Evolutionary conservation across 2,329 filamentous ascomycete genomes (phyloP), one percentile per base, ranked within the genome.

Genomic region (Chrysosporium keratinophilum): DNA sequence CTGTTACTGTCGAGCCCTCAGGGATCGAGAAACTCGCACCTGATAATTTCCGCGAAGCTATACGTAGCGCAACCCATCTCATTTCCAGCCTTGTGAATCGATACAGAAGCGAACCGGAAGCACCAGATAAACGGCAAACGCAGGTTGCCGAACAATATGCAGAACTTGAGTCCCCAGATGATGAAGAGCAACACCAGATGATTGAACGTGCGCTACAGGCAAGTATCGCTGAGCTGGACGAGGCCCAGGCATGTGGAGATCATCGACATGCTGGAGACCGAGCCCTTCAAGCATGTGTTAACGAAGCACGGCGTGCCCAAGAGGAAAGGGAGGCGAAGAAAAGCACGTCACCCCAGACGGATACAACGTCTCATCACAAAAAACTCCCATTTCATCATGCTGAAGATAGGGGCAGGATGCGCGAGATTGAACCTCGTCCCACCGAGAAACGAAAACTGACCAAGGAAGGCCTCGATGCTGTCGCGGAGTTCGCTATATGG

Each of bases 401-500:
- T 15, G 65, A 65, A 7, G 56, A 67, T n/a, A 62, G 64, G 50
- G 58, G 61, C 33, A 43, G 31, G 11, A 15, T n/a, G 12, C 40
- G 9, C 1, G 20, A 43, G 2, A 39, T 11, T 14, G 35, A 37
- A 37, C 10, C 10, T 17, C 14, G 17, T 12, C 28, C 6, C 11
- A 67, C 64, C 3, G 67, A 74, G 45, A 68, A 76, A 50, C 60
- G 81, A 2, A 67, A 71, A 39, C 72, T 56, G 67, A 1, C 63
- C 52, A 74, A 69, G 62, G 79, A 76, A 0, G 85, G 89, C 63
- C 85, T 90, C 64, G 80, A 88, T 54, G 81, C 85, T 55, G 79
- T 89, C 7, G 67, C 90, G 64, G 84, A 88, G 62, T 88, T 87
- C 66, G 77, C 88, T 40, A 86, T 84, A 74, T 85, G 82, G 71